Conservation (phyloP, 441 rosid species). For the Arabidopsis lyrata region DNA sequence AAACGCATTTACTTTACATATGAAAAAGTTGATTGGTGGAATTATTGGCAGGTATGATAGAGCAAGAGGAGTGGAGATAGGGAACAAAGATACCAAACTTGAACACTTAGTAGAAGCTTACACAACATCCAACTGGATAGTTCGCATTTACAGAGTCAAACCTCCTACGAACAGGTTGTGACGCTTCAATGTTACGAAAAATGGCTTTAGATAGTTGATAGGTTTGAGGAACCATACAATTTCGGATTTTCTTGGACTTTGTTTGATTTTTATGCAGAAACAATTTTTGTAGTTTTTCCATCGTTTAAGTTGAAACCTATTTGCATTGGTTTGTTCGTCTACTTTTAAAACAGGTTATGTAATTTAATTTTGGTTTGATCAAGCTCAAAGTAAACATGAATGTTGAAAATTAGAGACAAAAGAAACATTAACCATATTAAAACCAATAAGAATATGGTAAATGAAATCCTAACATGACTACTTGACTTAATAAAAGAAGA, state of each 20-base stretch:
- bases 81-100: constrained; percentile 88
- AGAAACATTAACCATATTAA: background rate
- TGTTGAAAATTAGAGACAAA: background rate
- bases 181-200: constrained; percentile 27
- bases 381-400: background rate
- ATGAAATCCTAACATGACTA: background rate
- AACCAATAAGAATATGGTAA: background rate
- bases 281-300: constrained; percentile 21
- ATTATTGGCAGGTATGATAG: constrained; percentile 75
- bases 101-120: constrained; percentile 94
- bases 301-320: constrained; percentile 25
- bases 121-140: constrained; percentile 97
- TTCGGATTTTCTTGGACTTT: constrained; percentile 31
- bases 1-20: background rate
- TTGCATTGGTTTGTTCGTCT: background rate
- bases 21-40: constrained; percentile 11
- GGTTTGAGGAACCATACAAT: constrained; percentile 25
- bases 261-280: constrained; percentile 28
- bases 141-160: constrained; percentile 95
- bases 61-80: constrained; percentile 95
- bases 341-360: background rate
- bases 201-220: constrained; percentile 42
- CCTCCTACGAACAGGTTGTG: constrained; percentile 95
- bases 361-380: background rate
- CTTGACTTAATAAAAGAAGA: background rate